Base-by-base conservation (phyloP, 257 asterid genomes). In the Salvia splendens region DNA sequence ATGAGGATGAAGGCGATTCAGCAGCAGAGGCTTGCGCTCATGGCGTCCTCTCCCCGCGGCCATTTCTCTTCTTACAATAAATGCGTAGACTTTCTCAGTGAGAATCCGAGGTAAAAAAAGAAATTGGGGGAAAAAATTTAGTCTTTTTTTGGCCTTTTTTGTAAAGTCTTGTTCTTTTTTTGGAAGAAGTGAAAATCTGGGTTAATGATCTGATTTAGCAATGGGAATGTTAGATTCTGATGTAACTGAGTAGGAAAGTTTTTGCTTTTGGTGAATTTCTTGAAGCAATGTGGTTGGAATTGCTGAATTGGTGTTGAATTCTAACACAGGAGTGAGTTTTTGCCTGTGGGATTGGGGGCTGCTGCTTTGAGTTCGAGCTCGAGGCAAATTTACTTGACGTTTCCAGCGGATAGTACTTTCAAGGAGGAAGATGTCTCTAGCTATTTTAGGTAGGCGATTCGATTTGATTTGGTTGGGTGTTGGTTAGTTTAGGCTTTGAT, bases 371-470 rank as follows among this genome's bases (percentile, higher is more conserved):
- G 41, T 71, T 86, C 99, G 0, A 83, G 87, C 49, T 77, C 92
- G 2, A 74, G 93, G 2, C 99, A 94, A 52, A 94, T 94, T 77
- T 94, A 94, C 84, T 76, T 94, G 84, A 94, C 99, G 6, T 94
- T 94, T 73, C 99, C 99, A 1, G 95, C 99, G 3, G 99, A 94
- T 61, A 94, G 99, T 56, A 84, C 95, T 1, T 94, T 94, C 73
- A 94, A 78, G 81, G 97, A 94, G 72, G 99, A 91, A 55, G 99
- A 94, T 72, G 99, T 94, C 60, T 91, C 99, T 3, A 81, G 73
- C 67, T 94, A 94, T 80, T 94, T 94, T 61, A 85, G 95, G 99
- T 94, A 72, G 8, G 30, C 1, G 47, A 17, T 64, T 24, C 30
- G 30, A 24, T 24, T 2, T 24, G 30, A 24, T 24, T 24, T 3